Base-by-base conservation (phyloP, 306 rosid species). In the Parietaria judaica region DNA sequence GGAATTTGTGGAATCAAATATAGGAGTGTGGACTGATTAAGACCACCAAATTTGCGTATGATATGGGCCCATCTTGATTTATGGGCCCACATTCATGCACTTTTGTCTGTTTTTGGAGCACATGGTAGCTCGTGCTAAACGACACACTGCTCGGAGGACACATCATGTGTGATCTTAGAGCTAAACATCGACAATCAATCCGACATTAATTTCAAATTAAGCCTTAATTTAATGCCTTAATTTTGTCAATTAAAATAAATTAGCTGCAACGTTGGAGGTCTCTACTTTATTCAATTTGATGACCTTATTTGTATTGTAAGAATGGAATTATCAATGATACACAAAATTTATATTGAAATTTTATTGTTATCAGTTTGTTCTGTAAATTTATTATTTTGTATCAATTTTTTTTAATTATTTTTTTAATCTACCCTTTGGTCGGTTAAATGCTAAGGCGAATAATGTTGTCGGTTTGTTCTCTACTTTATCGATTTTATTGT, bases 91-190 rank as follows among this genome's bases (percentile, higher is more conserved):
- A 16, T 31, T 23, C 23, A 3, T 13, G 7, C 46, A 31, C 43
- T 63, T 67, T 53, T 64, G 48, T 6, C 31, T 58, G 31, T 31
- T 66, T 53, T 61, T 78, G 66, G 3, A 11, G 74, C 82, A 76
- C 76, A 76, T 78, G 86, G 86, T 72, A 5, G 14, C 52, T 14
- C 64, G 14, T 43, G 36, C 64, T 60, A 60, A 17, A 60, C 45
- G 64, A 60, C 64, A 60, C 12, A 14, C 14, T n/a, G n/a, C 8
- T 66, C 69, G 63, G 72, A 67, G 73, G 76, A 79, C 84, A 84
- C 55, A 54, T 57, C 91, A 84, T 84, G 90, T 84, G 90, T 77
- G 86, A 73, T 35, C 70, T 67, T 58, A n/a, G 53, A 56, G 41
- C 15, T 16, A 35, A 45, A 43, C 47, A 63, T 54, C 55, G 51